Evolutionary conservation across 140 eudicot species (phyloP), one percentile per base, ranked within the genome.

Genomic region (Bidens hawaiensis): DNA sequence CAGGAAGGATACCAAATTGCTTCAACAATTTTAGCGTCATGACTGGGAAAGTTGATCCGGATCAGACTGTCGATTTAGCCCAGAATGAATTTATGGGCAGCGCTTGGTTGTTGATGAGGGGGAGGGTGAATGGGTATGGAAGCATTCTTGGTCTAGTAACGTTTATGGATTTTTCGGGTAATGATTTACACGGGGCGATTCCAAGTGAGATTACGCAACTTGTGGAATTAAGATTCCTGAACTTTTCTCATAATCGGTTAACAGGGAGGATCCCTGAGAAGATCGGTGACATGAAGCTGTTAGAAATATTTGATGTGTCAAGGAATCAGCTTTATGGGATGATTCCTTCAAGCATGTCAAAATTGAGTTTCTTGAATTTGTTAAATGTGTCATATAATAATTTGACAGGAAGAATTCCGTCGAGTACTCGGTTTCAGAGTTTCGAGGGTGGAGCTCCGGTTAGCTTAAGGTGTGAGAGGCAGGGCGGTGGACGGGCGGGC

Each of bases 1-100:
- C 73, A 1, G 89, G 89, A 6, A 15, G 19, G 9, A 71, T 82
- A 31, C 85, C 89, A 6, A 49, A 22, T 3, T 82, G 85, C 54
- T 25, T 79, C 18, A 31, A 42, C 34, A 75, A 78, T 63, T 76
- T 82, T 13, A 78, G 74, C 16, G 72, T 65, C 42, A 62, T 78
- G 68, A 47, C 68, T 1, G 51, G 47, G 28, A 53, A 68, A 61
- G 61, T 9, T 22, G 10, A 55, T 18, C 54, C 69, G 1, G 7
- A 8, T 41, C 16, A 21, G 50, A 5, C 0, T 0, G 18, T 74
- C 0, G 50, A 6, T 19, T 30, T 74, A 15, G 83, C 60, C 13
- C 21, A 8, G 5, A 28, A 22, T 1, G 81, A 69, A 42, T 75
- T 42, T 58, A 56, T 24, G 63, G 81, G 62, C 45, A 53, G 66